These are phyloP conservation scores for Entomortierella beljakovae DNA, from an alignment of 192 early-diverging fungal genomes.

Conservation along the genomic window DNA sequence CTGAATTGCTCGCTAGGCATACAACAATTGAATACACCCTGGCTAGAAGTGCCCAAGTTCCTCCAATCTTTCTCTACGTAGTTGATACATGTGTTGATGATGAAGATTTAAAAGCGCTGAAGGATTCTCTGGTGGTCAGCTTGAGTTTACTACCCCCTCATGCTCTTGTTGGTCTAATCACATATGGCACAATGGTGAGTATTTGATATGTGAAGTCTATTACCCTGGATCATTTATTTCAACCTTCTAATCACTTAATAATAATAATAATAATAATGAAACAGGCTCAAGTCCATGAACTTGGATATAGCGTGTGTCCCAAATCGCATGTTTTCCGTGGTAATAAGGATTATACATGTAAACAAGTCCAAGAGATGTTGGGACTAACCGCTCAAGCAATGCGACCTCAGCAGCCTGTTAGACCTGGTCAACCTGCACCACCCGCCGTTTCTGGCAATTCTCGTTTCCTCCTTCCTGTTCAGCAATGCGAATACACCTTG, in stretches of 20 bases:
- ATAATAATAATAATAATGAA: too few species aligned
- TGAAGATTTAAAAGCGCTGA: slow-evolving; percentile 94
- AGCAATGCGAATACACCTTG: slow-evolving; percentile 96
- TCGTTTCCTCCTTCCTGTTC: slow-evolving; percentile 91
- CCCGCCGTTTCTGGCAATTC: slow-evolving; percentile 31
- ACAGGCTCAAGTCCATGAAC: slow-evolving; percentile 95
- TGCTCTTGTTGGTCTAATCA: slow-evolving; percentile 95
- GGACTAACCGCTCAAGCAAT: slow-evolving; percentile 71
- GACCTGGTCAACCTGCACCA: slow-evolving; percentile 56
- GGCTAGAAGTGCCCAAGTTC: slow-evolving; percentile 84
- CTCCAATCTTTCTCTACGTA: slow-evolving; percentile 98
- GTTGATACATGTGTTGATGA: slow-evolving; percentile 98
- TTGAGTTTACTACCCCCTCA: slow-evolving; percentile 91
- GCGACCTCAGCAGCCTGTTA: slow-evolving; percentile 59
- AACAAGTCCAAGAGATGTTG: slow-evolving; percentile 98
- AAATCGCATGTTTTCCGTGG: slow-evolving; percentile 99
- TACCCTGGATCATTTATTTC: too few species aligned
- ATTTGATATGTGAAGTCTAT: neutral
- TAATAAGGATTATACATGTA: slow-evolving; percentile 93
- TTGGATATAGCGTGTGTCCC: slow-evolving; percentile 95
- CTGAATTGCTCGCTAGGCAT: slow-evolving; percentile 91
- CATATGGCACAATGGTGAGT: slow-evolving; percentile 96
- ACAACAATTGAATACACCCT: slow-evolving; percentile 99
- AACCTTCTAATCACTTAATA: too few species aligned
- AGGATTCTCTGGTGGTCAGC: slow-evolving; percentile 91